Conservation (phyloP, 2,329 filamentous ascomycete genomes). For the Fusarium sp. region DNA sequence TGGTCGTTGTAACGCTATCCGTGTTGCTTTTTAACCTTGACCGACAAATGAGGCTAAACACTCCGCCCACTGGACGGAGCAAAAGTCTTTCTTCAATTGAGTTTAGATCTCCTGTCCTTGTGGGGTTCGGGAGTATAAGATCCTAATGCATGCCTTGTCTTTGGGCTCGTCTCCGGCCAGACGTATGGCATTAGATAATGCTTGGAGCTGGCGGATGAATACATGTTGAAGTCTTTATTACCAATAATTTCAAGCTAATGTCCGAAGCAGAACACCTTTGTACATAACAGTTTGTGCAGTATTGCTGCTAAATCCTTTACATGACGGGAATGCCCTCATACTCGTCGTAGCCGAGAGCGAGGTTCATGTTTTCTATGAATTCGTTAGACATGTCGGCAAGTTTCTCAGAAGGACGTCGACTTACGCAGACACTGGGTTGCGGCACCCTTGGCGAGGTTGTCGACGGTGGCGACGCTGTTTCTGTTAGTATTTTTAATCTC, state of each 20-base stretch:
- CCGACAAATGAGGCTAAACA: not conserved
- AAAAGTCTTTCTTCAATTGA: not conserved
- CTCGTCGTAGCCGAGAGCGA: constrained; percentile 87
- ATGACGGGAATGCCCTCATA: constrained; percentile 81
- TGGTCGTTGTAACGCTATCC: not conserved
- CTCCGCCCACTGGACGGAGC: not conserved
- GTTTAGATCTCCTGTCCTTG: not conserved
- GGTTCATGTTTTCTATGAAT: constrained; percentile 86
- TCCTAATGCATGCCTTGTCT: not conserved
- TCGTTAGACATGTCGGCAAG: not conserved
- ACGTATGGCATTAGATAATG: not conserved
- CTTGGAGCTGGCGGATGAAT: not conserved
- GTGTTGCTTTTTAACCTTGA: not conserved
- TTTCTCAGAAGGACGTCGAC: not conserved
- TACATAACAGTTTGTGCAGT: not conserved
- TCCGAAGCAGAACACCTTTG: not conserved
- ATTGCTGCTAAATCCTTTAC: not conserved
- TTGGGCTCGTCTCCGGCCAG: not conserved
- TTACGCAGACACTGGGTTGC: constrained; percentile 21
- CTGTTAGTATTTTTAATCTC: constrained; percentile 25
- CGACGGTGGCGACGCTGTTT: not conserved
- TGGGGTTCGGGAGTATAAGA: not conserved
- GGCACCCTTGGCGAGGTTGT: constrained; percentile 17
- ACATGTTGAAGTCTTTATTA: not conserved
- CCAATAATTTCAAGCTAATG: not conserved